Conservation (phyloP, 768 basidiomycete species). For the Phlegmacium glaucopus region DNA sequence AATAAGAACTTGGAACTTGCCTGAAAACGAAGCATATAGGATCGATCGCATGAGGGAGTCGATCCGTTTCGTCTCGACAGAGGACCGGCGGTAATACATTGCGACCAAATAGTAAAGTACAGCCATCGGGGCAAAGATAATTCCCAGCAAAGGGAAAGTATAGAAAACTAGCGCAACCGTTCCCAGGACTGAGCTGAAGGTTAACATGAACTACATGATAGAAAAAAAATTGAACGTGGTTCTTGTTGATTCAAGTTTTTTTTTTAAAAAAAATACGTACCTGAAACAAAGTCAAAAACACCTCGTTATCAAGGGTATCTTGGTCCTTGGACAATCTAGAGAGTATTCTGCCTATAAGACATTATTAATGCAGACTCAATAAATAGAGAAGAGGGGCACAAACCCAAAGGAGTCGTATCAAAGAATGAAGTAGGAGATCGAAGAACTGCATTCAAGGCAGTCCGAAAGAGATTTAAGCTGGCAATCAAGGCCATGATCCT, state of each 20-base stretch:
- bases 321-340: conserved; percentile 65
- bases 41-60: conserved; percentile 61
- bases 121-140: conserved; percentile 52
- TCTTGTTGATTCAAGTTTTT: not conserved
- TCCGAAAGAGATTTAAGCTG: conserved; percentile 50
- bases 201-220: conserved; percentile 11
- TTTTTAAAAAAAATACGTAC: too few species aligned
- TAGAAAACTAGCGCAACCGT: conserved; percentile 62
- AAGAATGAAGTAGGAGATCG: conserved; percentile 66
- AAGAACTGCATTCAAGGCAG: conserved; percentile 53
- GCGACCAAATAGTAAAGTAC: conserved; percentile 54
- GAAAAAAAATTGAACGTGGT: not conserved
- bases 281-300: conserved; percentile 46
- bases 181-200: conserved; percentile 42
- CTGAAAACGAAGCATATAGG: conserved; percentile 56
- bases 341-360: conserved; percentile 46
- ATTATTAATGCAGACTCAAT: not conserved
- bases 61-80: conserved; percentile 62
- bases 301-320: conserved; percentile 51
- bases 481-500: conserved; percentile 39
- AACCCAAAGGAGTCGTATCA: conserved; percentile 70
- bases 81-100: conserved; percentile 55
- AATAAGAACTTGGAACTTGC: conserved; percentile 23
- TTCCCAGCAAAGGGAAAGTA: conserved; percentile 64
- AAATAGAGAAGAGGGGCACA: not conserved